Evolutionary conservation across 2,329 filamentous ascomycete species (phyloP), one percentile per base, ranked within the genome.

Genomic region (Diplodia seriata): DNA sequence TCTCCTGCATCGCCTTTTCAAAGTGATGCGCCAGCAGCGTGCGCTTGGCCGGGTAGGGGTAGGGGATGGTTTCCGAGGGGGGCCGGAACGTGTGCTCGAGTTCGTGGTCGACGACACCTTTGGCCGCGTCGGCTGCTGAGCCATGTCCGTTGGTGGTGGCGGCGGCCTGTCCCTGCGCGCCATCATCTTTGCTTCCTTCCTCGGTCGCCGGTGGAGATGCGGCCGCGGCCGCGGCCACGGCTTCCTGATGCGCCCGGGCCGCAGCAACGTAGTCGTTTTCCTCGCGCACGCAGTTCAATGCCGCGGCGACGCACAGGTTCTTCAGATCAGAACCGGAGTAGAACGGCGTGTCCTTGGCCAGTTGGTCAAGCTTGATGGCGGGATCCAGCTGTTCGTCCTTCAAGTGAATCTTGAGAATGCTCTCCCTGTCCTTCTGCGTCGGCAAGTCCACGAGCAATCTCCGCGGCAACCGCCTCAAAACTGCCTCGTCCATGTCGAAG

Each of bases 401-500:
- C 43, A 95, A 86, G 73, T 94, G 87, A 66, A 94, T 91, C 29
- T 84, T 81, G 47, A 95, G 81, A 70, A 94, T 93, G 33, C 87
- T 85, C 38, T 87, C 84, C 31, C 90, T 84, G 77, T 92, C 91
- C 4, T 82, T 79, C 71, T 89, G 84, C 1, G 89, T 83, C 0
- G 91, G 91, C 6, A 94, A 81, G 74, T 94, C 91, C 50, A 94
- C 86, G 0, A 94, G 84, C 43, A 94, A 82, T 51, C 90, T 86
- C 66, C 91, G 84, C 1, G 91, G 91, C 26, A 94, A 81, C 14
- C 91, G 86, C n/a, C 92, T 85, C 55, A 95, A 84, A 11, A 95
- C 91, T 11, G 92, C 92, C 73, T 95, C 92, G 74, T 99, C 95
- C 0, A 99, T 87, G 75, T 98, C 95, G 74, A 97, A 97, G 0